Conservation (phyloP, 495 filamentous ascomycete species). For the Neurospora tetraspora region DNA sequence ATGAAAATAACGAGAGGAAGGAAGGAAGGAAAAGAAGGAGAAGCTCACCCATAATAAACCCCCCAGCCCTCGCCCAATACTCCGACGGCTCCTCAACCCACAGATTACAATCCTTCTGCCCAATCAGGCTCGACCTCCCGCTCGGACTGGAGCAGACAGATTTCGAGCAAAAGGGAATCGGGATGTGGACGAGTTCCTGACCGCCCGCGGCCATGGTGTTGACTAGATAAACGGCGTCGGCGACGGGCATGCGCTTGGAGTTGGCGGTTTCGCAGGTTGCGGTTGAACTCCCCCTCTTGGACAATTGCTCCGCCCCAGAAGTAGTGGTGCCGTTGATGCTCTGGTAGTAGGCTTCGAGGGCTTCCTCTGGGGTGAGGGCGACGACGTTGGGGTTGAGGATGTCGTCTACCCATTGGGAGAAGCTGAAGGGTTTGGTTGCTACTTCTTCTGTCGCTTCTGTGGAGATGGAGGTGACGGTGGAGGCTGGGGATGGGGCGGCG, state of each 20-base stretch:
- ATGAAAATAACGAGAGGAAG: no score
- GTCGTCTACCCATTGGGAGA: not conserved
- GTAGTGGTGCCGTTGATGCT: not conserved
- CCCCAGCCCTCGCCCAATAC: not conserved
- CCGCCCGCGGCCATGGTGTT: not conserved
- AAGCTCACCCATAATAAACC: not conserved
- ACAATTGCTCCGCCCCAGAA: no score
- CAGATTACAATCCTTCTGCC: not conserved
- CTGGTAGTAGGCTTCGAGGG: not conserved
- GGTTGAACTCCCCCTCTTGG: not conserved
- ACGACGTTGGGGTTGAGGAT: not conserved
- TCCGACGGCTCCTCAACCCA: not conserved
- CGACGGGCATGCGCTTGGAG: not conserved
- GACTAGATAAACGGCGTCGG: not conserved
- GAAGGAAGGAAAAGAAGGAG: no score
- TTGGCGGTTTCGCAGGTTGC: not conserved
- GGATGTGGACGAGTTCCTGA: not conserved
- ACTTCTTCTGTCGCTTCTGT: not conserved
- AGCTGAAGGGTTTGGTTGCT: not conserved
- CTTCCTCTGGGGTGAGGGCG: not conserved
- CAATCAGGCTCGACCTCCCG: not conserved
- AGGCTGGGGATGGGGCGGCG: not conserved
- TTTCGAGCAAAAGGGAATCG: not conserved
- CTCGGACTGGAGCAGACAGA: not conserved
- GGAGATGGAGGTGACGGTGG: not conserved